A percentile compares a stretch with the other conserved stretches of the same genome.
Conservation (phyloP, 2,329 filamentous ascomycete species). For the Beauveria varroae region DNA sequence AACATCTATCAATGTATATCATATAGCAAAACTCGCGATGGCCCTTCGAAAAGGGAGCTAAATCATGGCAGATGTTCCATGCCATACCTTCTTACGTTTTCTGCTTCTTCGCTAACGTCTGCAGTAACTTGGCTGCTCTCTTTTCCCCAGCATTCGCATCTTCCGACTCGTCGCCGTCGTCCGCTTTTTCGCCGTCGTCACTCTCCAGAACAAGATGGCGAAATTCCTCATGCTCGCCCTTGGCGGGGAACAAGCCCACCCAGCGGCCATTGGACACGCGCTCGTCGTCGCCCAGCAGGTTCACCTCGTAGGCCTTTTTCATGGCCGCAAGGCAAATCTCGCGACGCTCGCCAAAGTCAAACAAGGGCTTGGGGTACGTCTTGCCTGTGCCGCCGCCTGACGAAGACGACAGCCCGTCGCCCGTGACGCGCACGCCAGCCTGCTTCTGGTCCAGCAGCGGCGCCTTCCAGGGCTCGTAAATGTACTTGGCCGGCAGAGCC, state of each 20-base stretch:
- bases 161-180: constrained; percentile 20
- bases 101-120: constrained; percentile 12
- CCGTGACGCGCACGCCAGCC: constrained; percentile 55
- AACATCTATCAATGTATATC: constrained; percentile 16
- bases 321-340: constrained; percentile 57
- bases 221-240: constrained; percentile 32
- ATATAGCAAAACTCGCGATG: not conserved
- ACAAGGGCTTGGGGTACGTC: constrained; percentile 68
- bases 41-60: not conserved
- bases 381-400: constrained; percentile 27
- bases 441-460: constrained; percentile 60
- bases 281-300: constrained; percentile 55
- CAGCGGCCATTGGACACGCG: constrained; percentile 54
- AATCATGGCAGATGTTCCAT: not conserved
- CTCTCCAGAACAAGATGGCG: constrained; percentile 23
- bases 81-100: constrained; percentile 20
- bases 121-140: constrained; percentile 14
- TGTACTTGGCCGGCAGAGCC: constrained; percentile 56
- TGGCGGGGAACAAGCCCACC: constrained; percentile 37
- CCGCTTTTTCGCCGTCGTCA: constrained; percentile 27
- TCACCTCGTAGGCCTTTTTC: constrained; percentile 62
- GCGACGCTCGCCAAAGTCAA: constrained; percentile 61
- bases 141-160: constrained; percentile 16
- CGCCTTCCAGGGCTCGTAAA: constrained; percentile 75
- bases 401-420: constrained; percentile 35